Percentiles rank a stretch among this genome's conserved stretches.
These are phyloP conservation scores for Cystobasidium sp. DNA, from an alignment of 1,284 basidiomycete species.

Conservation along the genomic window DNA sequence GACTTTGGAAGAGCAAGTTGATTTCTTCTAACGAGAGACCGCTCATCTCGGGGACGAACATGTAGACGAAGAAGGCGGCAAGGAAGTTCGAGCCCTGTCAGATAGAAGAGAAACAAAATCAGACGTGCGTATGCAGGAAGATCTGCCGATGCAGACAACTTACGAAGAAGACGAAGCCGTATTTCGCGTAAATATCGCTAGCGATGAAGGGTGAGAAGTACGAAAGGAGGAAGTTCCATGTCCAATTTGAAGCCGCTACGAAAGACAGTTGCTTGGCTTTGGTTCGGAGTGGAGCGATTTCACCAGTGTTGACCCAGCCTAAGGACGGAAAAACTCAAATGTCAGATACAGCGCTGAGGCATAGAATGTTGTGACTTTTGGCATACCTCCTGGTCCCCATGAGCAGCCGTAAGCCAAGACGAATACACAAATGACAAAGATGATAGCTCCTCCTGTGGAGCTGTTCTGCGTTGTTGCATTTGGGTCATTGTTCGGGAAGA, in stretches of 20 bases:
- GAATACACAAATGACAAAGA: slow-evolving; percentile 41
- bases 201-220: slow-evolving; percentile 41
- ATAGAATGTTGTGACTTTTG: not conserved
- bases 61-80: slow-evolving; percentile 42
- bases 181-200: slow-evolving; percentile 68
- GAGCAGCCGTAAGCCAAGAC: slow-evolving; percentile 30
- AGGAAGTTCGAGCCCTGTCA: slow-evolving; percentile 21
- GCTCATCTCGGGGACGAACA: slow-evolving; percentile 46
- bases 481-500: slow-evolving; percentile 43
- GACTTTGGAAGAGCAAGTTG: slow-evolving; percentile 44
- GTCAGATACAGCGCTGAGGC: not conserved
- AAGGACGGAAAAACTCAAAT: too few relatives aligned
- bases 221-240: slow-evolving; percentile 20
- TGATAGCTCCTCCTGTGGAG: slow-evolving; percentile 11
- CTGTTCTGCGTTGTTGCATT: slow-evolving; percentile 18
- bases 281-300: slow-evolving; percentile 37
- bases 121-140: slow-evolving; percentile 63
- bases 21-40: slow-evolving; percentile 46
- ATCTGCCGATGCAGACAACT: slow-evolving; percentile 69
- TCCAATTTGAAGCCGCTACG: slow-evolving; percentile 30
- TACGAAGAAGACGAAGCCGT: slow-evolving; percentile 76
- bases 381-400: slow-evolving; percentile 41
- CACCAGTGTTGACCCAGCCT: slow-evolving; percentile 39
- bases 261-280: slow-evolving; percentile 44
- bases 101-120: not conserved